Percentiles rank a stretch among this genome's conserved stretches.
These are phyloP conservation scores for Paramecium sexaurelia DNA, from an alignment of 73 alveolate genomes.

Conservation along the genomic window DNA sequence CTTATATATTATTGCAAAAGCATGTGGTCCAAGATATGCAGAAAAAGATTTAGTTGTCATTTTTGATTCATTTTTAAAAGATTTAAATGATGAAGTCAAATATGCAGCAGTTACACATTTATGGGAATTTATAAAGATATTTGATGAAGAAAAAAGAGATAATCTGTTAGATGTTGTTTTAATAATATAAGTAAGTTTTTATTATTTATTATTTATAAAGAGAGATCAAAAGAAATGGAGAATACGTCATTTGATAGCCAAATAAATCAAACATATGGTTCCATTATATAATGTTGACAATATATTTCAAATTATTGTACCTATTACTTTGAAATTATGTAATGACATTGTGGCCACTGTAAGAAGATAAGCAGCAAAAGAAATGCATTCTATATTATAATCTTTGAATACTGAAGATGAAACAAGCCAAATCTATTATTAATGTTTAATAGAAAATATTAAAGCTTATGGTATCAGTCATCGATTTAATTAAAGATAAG, in stretches of 20 bases:
- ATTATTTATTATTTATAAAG: neutral
- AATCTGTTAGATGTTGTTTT: slow-evolving; percentile 63
- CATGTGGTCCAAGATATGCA: slow-evolving; percentile 72
- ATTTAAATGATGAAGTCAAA: slow-evolving; percentile 60
- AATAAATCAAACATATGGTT: slow-evolving; percentile 45
- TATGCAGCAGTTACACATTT: slow-evolving; percentile 55
- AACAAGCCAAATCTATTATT: neutral
- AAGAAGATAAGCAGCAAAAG: slow-evolving; percentile 28
- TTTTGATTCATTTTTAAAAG: slow-evolving; percentile 66
- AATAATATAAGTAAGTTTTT: neutral
- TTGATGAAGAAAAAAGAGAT: slow-evolving; percentile 61
- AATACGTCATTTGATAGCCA: slow-evolving; percentile 65
- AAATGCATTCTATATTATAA: neutral
- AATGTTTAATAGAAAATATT: slow-evolving; percentile 39
- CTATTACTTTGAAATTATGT: slow-evolving; percentile 65
- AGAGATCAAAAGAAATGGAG: slow-evolving; percentile 69
- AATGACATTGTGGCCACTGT: slow-evolving; percentile 58
- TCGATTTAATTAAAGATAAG: slow-evolving; percentile 44
- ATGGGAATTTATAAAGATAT: slow-evolving; percentile 58
- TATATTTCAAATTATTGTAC: slow-evolving; percentile 59
- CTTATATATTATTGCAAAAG: slow-evolving; percentile 74
- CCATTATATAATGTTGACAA: slow-evolving; percentile 44
- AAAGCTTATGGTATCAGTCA: slow-evolving; percentile 39
- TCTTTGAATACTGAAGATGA: slow-evolving; percentile 28
- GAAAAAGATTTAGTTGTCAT: slow-evolving; percentile 69